phyloP scores from a whole-genome alignment of 108 stramenopile species.

The Cyclotella atomus region DNA sequence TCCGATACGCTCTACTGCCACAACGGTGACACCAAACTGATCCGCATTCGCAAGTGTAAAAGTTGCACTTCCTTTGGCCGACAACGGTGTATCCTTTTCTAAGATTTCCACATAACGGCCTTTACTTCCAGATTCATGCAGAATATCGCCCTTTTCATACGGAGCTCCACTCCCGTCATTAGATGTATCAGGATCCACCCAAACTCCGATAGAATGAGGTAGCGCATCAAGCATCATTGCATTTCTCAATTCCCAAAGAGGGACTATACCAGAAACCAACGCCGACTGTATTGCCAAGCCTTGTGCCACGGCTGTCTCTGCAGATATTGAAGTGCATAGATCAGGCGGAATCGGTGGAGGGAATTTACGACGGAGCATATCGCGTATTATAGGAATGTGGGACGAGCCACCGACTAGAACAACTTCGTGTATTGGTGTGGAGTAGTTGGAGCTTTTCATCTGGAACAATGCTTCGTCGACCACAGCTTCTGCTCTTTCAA shows the following conservation, averaged over 20 bases:
- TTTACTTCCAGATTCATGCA: slow-evolving; percentile 4
- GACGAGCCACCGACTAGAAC: slow-evolving; percentile 83
- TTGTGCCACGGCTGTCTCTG: slow-evolving; percentile 82
- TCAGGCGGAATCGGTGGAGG: slow-evolving; percentile 56
- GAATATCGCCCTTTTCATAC: slow-evolving; percentile 38
- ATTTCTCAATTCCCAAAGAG: slow-evolving; percentile 66
- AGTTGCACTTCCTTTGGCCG: slow-evolving; percentile 65
- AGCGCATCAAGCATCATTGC: slow-evolving; percentile 85
- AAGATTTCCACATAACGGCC: slow-evolving; percentile 64
- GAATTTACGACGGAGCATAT: slow-evolving; percentile 68
- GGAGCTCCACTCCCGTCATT: slow-evolving; percentile 14
- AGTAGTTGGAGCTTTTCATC: not conserved
- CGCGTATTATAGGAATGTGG: slow-evolving; percentile 68
- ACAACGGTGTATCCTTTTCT: slow-evolving; percentile 61
- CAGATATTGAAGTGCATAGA: slow-evolving; percentile 69
- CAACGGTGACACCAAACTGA: slow-evolving; percentile 75
- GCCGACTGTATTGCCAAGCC: slow-evolving; percentile 86
- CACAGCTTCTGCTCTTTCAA: slow-evolving; percentile 47
- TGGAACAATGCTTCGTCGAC: slow-evolving; percentile 45
- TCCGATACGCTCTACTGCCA: slow-evolving; percentile 74
- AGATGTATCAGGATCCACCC: slow-evolving; percentile 26
- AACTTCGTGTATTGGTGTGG: slow-evolving; percentile 64
- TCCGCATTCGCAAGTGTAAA: slow-evolving; percentile 60
- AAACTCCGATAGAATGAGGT: slow-evolving; percentile 84
- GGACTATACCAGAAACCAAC: slow-evolving; percentile 61